A percentile compares a stretch with the other conserved stretches of the same genome.
phyloP scores from a whole-genome alignment of 805 yeast species.

The Pichia scutulata region DNA sequence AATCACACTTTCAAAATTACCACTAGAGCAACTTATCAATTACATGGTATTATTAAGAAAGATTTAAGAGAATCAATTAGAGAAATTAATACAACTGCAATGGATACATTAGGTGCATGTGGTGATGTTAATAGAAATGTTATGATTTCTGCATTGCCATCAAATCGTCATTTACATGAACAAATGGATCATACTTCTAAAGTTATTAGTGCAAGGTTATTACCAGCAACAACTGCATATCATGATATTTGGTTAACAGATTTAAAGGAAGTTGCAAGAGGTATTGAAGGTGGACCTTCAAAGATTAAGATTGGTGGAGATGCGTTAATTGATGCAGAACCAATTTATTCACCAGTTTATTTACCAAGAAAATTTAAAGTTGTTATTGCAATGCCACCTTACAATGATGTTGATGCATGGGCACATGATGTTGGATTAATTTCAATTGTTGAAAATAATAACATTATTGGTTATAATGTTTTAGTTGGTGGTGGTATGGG shows the following conservation, averaged over 20 bases:
- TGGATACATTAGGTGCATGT: constrained; percentile 96
- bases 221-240: constrained; percentile 91
- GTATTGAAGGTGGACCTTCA: constrained; percentile 71
- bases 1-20: constrained; percentile 92
- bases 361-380: constrained; percentile 94
- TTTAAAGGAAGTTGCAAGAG: constrained; percentile 24
- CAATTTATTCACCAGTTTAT: constrained; percentile 78
- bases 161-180: constrained; percentile 70
- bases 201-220: constrained; percentile 67
- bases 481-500: constrained; percentile 99
- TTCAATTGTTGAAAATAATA: constrained; percentile 68
- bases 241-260: constrained; percentile 84
- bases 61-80: constrained; percentile 84
- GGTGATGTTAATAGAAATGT: constrained; percentile 98
- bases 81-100: constrained; percentile 81
- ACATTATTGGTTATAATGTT: constrained; percentile 74
- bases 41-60: constrained; percentile 90
- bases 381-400: constrained; percentile 92
- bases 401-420: constrained; percentile 92
- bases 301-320: constrained; percentile 86
- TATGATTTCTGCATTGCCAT: constrained; percentile 85
- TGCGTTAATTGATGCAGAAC: constrained; percentile 77
- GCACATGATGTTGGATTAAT: constrained; percentile 92
- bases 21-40: constrained; percentile 94
- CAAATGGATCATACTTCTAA: constrained; percentile 62